Conservation (phyloP, 179 eudicot genomes). For the Beta macrorhiza region DNA sequence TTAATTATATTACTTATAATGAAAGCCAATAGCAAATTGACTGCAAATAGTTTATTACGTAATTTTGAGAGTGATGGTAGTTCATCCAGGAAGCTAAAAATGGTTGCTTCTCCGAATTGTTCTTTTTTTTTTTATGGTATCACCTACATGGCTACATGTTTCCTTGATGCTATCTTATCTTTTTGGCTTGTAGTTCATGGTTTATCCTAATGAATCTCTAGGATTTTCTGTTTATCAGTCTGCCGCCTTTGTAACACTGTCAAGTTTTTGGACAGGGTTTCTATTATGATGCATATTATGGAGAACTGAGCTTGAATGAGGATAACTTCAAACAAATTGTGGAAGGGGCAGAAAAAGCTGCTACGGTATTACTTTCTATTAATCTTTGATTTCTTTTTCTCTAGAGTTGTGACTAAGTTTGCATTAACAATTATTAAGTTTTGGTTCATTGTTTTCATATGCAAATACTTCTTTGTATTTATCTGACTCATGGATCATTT, state of each 20-base stretch:
- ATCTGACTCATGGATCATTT: background rate
- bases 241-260: conserved; percentile 5
- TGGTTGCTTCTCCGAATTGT: background rate
- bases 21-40: too few relatives aligned
- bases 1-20: too few relatives aligned
- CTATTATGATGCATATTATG: conserved; percentile 93
- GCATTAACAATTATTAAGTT: background rate
- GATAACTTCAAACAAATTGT: conserved; percentile 81
- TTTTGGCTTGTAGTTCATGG: background rate
- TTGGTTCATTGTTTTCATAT: background rate
- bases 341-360: conserved; percentile 69
- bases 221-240: background rate
- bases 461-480: background rate
- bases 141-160: background rate
- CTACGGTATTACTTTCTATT: conserved; percentile 44
- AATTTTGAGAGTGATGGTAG: too few relatives aligned
- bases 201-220: background rate
- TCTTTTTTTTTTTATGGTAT: background rate
- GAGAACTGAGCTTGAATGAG: conserved; percentile 82
- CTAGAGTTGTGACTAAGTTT: background rate
- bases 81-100: too few relatives aligned
- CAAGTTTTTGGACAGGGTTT: conserved; percentile 59
- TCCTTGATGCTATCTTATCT: background rate
- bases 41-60: too few relatives aligned
- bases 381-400: background rate